Base-by-base conservation (phyloP, 306 rosid genomes). In the Vicia sativa region DNA sequence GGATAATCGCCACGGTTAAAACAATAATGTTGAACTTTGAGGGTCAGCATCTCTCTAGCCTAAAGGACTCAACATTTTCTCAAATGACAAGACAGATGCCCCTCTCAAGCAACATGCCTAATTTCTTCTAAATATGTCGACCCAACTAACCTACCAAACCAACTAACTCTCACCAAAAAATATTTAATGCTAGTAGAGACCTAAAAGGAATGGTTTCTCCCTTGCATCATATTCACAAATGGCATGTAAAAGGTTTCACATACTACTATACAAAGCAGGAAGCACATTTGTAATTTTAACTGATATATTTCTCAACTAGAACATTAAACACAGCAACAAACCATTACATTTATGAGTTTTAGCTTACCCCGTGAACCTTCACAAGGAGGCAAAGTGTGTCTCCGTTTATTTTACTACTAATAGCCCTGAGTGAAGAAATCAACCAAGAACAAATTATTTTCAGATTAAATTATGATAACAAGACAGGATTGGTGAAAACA, bases 361-460 rank as follows among this genome's bases (percentile, higher is more conserved):
- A 69, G 68, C 95, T 78, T 79, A 91, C 97, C 89, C 82, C 87
- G 1, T 86, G 77, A 76, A 88, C 89, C 78, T 88, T 86, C 72
- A 91, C 79, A 49, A 91, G 95, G 69, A 91, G 92, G 71, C 92
- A 88, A 71, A 91, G 80, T 44, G 92, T 88, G 77, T 86, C 87
- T 67, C 76, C 79, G 73, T 83, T 91, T 46, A 88, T 7, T 84
- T 91, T 91, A 74, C 84, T 42, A 76, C 95, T 83, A 55, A 91
- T 76, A 31, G 97, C 90, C 83, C 97, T 91, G 90, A 19, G 70
- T 48, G 73, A 57, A 76, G 52, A 68, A 70, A 72, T 38, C 26
- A 50, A 74, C 65, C 14, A 34, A 62, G 72, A 25, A 71, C 31
- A 38, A 23, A 13, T 12, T 29, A 9, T 26, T 12, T 39, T 71